These are phyloP conservation scores for Colletotrichum karsti DNA, from an alignment of 2,329 filamentous ascomycete species.

Conservation along the genomic window DNA sequence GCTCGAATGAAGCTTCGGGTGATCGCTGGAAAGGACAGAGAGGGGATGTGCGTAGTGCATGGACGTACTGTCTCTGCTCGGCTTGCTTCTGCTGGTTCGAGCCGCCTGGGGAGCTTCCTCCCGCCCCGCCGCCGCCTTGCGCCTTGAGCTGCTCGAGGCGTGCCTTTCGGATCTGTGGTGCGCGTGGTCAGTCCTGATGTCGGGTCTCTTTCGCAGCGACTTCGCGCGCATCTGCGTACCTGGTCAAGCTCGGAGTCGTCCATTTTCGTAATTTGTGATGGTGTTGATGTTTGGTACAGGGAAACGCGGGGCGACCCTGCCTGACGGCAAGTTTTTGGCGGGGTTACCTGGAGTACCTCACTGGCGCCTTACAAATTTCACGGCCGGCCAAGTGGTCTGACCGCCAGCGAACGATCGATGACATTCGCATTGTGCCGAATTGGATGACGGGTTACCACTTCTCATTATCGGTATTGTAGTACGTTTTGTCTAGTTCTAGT, in stretches of 20 bases:
- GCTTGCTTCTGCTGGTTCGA: conserved; percentile 68
- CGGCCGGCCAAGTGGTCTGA: not conserved
- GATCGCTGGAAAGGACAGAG: no score
- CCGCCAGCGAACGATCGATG: not conserved
- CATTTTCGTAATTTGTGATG: conserved; percentile 37
- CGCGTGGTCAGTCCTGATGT: conserved; percentile 16
- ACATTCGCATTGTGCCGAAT: not conserved
- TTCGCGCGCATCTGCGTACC: conserved; percentile 32
- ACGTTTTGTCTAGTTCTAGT: not conserved
- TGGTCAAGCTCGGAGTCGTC: conserved; percentile 55
- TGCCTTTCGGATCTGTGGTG: conserved; percentile 81
- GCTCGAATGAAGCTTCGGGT: no score
- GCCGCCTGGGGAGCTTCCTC: conserved; percentile 53
- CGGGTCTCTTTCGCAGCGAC: not conserved
- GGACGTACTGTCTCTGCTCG: conserved; percentile 58
- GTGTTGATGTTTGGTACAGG: conserved; percentile 20
- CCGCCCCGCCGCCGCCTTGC: conserved; percentile 60
- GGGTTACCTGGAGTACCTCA: conserved; percentile 17
- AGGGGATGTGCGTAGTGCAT: no score
- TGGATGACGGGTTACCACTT: not conserved
- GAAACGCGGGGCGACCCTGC: conserved; percentile 25
- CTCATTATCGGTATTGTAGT: not conserved
- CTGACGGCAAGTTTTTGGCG: conserved; percentile 28
- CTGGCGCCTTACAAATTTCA: conserved; percentile 12
- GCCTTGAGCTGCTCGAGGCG: conserved; percentile 93